Evolutionary conservation across 441 rosid species (phyloP), one percentile per base, ranked within the genome.

Genomic region (Erysimum pusillum): DNA sequence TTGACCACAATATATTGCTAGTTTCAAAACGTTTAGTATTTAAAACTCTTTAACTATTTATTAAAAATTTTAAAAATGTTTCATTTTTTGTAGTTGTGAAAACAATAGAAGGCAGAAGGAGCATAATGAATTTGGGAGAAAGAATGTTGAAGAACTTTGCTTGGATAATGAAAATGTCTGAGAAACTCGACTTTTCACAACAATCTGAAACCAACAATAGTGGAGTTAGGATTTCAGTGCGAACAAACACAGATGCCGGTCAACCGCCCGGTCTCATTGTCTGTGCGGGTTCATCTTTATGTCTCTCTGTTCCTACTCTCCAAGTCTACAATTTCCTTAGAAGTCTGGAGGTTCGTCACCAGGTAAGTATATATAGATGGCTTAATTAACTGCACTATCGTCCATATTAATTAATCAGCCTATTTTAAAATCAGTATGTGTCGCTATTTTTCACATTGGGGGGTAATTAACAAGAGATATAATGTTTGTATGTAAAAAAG

Each of bases 91-190:
- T 68, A 84, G 87, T 71, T 41, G 78, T 84, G 25, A 8, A 31
- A 58, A 32, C 45, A 3, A 5, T 58, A 2, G 78, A 82, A 68
- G 88, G 87, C 15, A 85, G 77, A 68, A 86, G 45, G 38, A 80
- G 83, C 82, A 58, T 87, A 6, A 81, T 89, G 89, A 78, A 78
- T 48, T 80, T 93, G 11, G 73, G 83, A 2, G 85, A 85, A 12
- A 85, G 94, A 75, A 90, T 91, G 94, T 77, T 90, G 63, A 88
- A 78, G 78, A 71, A 39, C 38, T 93, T 88, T 45, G 22, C 69
- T 15, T 4, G 15, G 41, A 32, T 31, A 10, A 63, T 88, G 75
- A 79, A 76, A 56, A 88, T 85, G 95, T 61, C 87, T 7, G 80
- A 83, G 0, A 84, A 85, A 63, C 11, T 77, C 31, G 88, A 84